These are phyloP conservation scores for Exophiala aquamarina DNA, from an alignment of 2,329 filamentous ascomycete genomes.

Conservation along the genomic window DNA sequence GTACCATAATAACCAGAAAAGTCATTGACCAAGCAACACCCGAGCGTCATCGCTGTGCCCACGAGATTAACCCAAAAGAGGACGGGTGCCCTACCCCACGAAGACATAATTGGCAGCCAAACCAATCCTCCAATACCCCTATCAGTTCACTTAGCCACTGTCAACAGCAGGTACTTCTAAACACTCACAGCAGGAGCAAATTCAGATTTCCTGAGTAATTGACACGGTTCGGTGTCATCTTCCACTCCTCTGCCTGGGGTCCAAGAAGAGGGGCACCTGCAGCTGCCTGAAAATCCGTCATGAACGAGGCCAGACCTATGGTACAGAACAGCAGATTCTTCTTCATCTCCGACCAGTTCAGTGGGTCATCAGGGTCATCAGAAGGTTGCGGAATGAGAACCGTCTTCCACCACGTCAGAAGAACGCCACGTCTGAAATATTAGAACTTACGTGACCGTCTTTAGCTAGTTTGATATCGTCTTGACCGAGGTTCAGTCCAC, in stretches of 20 bases:
- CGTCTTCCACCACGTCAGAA: conserved; percentile 42
- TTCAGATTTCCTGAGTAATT: conserved; percentile 41
- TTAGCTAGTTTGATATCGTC: too few relatives aligned
- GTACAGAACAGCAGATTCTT: conserved; percentile 5
- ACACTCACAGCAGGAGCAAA: conserved; percentile 37
- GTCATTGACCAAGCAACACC: conserved; percentile 34
- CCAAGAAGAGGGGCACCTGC: conserved; percentile 39
- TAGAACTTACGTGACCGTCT: too few relatives aligned
- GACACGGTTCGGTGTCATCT: conserved; percentile 36
- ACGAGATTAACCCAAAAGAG: conserved; percentile 38
- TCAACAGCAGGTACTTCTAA: not conserved
- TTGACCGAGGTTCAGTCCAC: too few relatives aligned
- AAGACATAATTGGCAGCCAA: conserved; percentile 38
- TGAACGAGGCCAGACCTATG: conserved; percentile 36
- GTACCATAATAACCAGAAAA: conserved; percentile 42
- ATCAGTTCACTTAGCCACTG: not conserved
- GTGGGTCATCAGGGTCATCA: conserved; percentile 52
- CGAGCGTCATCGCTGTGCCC: conserved; percentile 36
- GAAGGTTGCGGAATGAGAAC: conserved; percentile 54
- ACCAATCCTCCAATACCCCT: conserved; percentile 39
- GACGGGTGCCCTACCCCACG: conserved; percentile 45
- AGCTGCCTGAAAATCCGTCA: conserved; percentile 41
- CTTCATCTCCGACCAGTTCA: conserved; percentile 45
- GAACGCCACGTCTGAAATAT: too few relatives aligned
- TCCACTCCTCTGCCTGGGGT: conserved; percentile 38